Base-by-base conservation (phyloP, 257 asterid genomes). In the Solanum commersonii region DNA sequence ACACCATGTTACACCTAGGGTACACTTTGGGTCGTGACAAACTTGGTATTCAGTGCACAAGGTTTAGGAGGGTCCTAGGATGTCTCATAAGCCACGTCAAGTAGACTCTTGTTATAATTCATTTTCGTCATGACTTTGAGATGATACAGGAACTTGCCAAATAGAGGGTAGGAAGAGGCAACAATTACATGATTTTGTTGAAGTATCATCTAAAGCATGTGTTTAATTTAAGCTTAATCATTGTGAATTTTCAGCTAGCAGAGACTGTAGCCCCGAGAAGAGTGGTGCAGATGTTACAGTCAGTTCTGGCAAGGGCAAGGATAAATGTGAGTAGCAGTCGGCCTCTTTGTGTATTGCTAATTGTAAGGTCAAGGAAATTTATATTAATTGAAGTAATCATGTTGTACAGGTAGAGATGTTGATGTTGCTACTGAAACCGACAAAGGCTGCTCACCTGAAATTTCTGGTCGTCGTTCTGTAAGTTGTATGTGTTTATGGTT, bases 401-500 rank as follows among this genome's bases (percentile, higher is more conserved):
- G 60, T 86, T 90, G 81, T 90, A 65, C 92, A 97, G 99, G 95
- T 87, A 90, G 87, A 88, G 92, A 91, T 65, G 88, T 91, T 88
- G 93, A 85, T 65, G 42, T 56, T 70, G 87, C 88, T 83, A 83
- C 82, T 87, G 92, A 89, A 87, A 87, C 86, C 40, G 93, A 93
- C 77, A 85, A 91, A 87, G 91, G 81, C 85, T 87, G 91, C 90
- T 91, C 93, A 67, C 92, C 93, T 85, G 94, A 68, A 49, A 86
- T 89, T 88, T 91, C 93, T 92, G 98, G 97, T 94, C 98, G 96
- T 93, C 95, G 94, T 94, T 94, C 94, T 97, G 99, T 97, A 97
- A 97, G 99, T 97, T 97, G 98, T 96, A 97, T 95, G 98, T 96
- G 96, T 93, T 94, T 95, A 87, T 93, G 93, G 92, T 90, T 93